A percentile compares a stretch with the other conserved stretches of the same genome.
phyloP scores from a whole-genome alignment of 208 protist genomes.

The Leishmania gerbilli region DNA sequence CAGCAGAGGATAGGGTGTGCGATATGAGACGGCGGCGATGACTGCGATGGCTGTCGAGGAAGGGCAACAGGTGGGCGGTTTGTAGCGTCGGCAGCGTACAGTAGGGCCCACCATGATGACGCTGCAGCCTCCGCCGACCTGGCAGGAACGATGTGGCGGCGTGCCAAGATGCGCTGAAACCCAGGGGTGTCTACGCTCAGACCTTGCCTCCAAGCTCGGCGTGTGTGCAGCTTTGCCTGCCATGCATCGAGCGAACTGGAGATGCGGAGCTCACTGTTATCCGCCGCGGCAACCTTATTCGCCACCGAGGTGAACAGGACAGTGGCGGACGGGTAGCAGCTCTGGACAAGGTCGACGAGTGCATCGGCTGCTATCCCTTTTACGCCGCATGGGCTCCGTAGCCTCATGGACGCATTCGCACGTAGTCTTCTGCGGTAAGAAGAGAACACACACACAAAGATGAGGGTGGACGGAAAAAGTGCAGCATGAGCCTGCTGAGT shows the following conservation, averaged over 20 bases:
- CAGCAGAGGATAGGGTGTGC: constrained; percentile 2
- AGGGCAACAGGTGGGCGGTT: background rate
- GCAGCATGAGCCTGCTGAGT: background rate
- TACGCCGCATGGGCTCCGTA: background rate
- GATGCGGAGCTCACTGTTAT: background rate
- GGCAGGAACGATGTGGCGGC: background rate
- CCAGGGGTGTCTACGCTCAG: background rate
- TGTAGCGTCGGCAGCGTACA: background rate
- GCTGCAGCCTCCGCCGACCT: no score
- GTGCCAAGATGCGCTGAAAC: background rate
- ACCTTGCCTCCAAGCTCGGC: background rate
- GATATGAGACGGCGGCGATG: background rate
- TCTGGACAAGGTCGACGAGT: constrained; percentile 12
- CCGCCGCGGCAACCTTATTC: background rate
- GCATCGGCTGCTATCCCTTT: constrained; percentile 8
- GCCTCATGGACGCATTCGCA: background rate
- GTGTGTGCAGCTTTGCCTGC: background rate
- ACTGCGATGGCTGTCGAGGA: background rate
- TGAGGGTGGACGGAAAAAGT: background rate
- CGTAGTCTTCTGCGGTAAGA: no score
- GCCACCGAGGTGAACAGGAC: constrained; percentile 15
- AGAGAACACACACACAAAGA: background rate
- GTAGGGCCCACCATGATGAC: background rate
- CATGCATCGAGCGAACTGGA: background rate
- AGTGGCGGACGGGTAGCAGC: constrained; percentile 24